Conservation (phyloP, 768 basidiomycete species). For the Pleurotus pulmonarius region DNA sequence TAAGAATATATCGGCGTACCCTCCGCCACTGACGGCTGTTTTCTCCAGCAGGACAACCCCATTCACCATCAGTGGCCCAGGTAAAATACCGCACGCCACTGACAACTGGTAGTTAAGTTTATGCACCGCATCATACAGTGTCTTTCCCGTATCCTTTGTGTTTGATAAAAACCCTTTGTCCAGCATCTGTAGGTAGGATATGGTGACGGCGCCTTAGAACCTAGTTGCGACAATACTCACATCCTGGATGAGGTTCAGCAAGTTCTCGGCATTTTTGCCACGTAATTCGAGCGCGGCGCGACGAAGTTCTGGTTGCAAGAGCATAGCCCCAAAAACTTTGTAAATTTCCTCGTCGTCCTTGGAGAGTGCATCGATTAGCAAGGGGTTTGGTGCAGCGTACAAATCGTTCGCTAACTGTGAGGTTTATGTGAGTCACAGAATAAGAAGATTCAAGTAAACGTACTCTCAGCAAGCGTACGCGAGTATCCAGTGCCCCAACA, state of each 20-base stretch:
- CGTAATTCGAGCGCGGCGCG: background rate
- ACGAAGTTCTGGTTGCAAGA: background rate
- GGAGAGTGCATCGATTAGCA: background rate
- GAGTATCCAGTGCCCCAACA: background rate
- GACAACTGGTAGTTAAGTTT: background rate
- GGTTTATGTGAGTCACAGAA: background rate
- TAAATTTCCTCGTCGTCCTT: background rate
- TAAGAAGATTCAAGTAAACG: background rate
- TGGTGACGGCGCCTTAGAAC: background rate
- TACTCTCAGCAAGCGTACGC: background rate
- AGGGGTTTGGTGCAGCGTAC: background rate
- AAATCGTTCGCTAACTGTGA: background rate
- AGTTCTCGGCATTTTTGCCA: conserved; percentile 13
- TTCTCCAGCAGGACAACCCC: background rate
- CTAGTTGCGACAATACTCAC: conserved; percentile 6
- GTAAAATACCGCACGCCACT: background rate
- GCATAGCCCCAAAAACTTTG: background rate
- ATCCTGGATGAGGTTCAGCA: conserved; percentile 18
- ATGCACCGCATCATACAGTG: background rate
- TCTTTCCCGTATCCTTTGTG: conserved; percentile 6
- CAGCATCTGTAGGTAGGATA: conserved; percentile 7
- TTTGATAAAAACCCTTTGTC: conserved; percentile 13
- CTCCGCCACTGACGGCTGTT: background rate
- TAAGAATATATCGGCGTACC: conserved; percentile 1
- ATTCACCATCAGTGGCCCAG: background rate